Base-by-base conservation (phyloP, 1,284 basidiomycete species). In the Tilletiopsis washingtonensis region DNA sequence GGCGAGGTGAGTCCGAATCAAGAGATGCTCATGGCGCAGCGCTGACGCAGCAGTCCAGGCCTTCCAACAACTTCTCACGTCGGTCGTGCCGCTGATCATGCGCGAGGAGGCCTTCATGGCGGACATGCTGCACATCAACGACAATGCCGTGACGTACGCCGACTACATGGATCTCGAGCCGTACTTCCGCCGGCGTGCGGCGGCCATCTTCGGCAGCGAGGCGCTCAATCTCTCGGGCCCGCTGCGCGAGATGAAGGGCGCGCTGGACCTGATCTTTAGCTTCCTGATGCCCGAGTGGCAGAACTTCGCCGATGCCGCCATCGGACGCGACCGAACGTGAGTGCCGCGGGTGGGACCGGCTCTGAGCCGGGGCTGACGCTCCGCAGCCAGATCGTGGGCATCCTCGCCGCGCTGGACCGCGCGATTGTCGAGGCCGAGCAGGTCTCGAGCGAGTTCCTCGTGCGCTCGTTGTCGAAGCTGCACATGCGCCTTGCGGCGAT, bases 161-260 rank as follows among this genome's bases (percentile, higher is more conserved):
- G 93, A 97, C 75, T 91, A 94, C 66, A 88, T 91, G 82, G 83
- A 84, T 43, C 77, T 98, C 54, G 93, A 97, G 71, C 87, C 84
- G 49, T 97, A 94, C 75, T 97, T 96, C 78, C 80, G 88, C 21
- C 79, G 91, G 34, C 86, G 94, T 65, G 93, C 93, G 2, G 80
- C 85, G 7, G 64, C 59, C 1, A 50, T 64, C 34, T 67, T 69
- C 40, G 56, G 53, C 9, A 26, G 49, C 40, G 32, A 39, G n/a
- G 37, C 40, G 25, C 14, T 37, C 9, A 19, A 26, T 24, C 25
- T 23, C 5, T 15, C 42, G 0, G 62, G 59, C 3, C 58, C 62
- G 3, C 43, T 67, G 37, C 48, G 62, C 15, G 64, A 67, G 44
- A 69, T 73, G 67, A 59, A 62, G 38, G 55, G 52, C 2, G 88